Base-by-base conservation (phyloP, 805 yeast genomes). In the Candida patagonica region DNA sequence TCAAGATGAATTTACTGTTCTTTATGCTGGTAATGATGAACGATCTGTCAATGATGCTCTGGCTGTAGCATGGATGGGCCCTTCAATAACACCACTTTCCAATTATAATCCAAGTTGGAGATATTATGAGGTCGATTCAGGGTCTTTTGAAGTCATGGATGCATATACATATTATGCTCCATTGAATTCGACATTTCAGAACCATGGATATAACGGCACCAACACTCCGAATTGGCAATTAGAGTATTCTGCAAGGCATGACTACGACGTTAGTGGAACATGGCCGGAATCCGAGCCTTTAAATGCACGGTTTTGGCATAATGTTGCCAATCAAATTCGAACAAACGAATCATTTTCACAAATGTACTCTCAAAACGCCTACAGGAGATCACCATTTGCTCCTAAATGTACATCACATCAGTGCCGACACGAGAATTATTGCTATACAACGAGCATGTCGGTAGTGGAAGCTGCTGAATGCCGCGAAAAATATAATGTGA, bases 51-150 rank as follows among this genome's bases (percentile, higher is more conserved):
- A 65, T 4, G 61, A 62, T 26, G 76, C 73, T 4, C 48, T 78
- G 25, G 69, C 70, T 48, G 67, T 73, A 61, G 78, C 80, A 1
- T 78, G 80, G 77, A 67, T 79, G 42, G 68, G 73, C 2, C 86
- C 76, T 43, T 74, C 84, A 0, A 71, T 80, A 29, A 77, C 85
- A 6, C 83, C 86, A 6, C 65, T 67, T 52, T 59, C 65, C 6
- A 66, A 73, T 37, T 67, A 71, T 47, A 80, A 80, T 55, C 88
- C 88, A 5, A 70, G 77, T 16, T 80, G 84, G 81, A 70, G 82
- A 55, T 78, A 77, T 60, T 80, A 80, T 51, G 76, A 74, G 48
- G 77, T 80, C 40, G 85, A 80, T 54, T 60, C 70, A 17, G 58
- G 69, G 46, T 70, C 82, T 5, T 78, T 76, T 61, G 71, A 71